These are phyloP conservation scores for Nicotiana noctiflora DNA, from an alignment of 257 asterid genomes.

Conservation along the genomic window DNA sequence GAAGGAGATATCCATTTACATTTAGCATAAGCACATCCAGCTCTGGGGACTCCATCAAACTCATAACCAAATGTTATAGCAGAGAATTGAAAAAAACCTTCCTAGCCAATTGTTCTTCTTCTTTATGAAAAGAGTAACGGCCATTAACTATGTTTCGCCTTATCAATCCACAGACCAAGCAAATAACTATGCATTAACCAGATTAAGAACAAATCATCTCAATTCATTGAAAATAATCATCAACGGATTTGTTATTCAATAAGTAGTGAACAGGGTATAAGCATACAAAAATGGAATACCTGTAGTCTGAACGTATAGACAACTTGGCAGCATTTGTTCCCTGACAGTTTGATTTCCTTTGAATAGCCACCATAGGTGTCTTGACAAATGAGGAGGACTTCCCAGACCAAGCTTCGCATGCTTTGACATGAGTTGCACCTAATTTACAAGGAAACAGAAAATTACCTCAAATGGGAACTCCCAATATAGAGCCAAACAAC, in stretches of 20 bases:
- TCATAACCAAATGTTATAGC: neutral
- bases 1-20: neutral
- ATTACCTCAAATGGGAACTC: neutral
- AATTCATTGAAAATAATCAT: neutral
- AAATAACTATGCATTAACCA: neutral
- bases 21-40: neutral
- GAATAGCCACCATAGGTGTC: conserved; percentile 26
- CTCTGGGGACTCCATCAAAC: neutral
- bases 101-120: neutral
- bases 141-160: neutral
- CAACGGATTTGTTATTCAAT: neutral
- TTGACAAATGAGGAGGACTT: conserved; percentile 37
- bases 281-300: conserved; percentile 28
- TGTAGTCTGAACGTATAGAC: conserved; percentile 46
- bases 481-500: neutral
- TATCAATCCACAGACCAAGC: neutral
- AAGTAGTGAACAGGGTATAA: neutral
- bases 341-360: conserved; percentile 25
- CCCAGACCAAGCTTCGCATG: conserved; percentile 20
- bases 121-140: neutral
- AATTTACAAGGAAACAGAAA: conserved; percentile 1
- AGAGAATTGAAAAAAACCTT: neutral
- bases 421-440: conserved; percentile 44
- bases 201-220: neutral
- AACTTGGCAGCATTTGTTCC: conserved; percentile 21